Evolutionary conservation across 208 protist genomes (phyloP), one percentile per base, ranked within the genome.

Genomic region (Porcisia hertigi): DNA sequence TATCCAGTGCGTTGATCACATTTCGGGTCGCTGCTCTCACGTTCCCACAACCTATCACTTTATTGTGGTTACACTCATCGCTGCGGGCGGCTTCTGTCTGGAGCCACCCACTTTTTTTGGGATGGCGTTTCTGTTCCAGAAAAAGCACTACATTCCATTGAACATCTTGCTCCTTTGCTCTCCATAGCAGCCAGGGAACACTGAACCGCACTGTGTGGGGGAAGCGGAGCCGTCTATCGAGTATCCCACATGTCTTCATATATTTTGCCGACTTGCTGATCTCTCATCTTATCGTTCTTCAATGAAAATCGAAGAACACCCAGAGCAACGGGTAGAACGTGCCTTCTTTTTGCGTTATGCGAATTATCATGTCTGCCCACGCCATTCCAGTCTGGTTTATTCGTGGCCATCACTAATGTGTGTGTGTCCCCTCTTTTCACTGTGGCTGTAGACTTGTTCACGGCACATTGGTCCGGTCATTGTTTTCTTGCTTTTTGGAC

Each of bases 71-170:
- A 83, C 83, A 9, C 30, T 90, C 12, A 77, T 86, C 39, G 80
- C 18, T 88, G 83, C 52, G 83, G 83, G 5, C 79, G 86, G 7
- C 80, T 88, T 49, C 25, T 90, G 0, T 87, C 81, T 18, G 83
- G 77, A 12, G 77, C 80, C 23, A 89, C 86, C 23, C 77, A 80
- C 11, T 90, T 88, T 74, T 90, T 80, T 58, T n/a, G 86, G 86
- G 3, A 88, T 90, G 83, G 83, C 83, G 34, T 41, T 83, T 65
- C 36, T 90, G 14, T 76, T 86, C 11, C 67, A 79, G 53, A 76
- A 60, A 60, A 60, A 12, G 57, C 57, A 39, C 25, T 11, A 39
- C 57, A 1, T 36, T 60, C 57, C n/a, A 34, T 60, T 11, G 57
- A 9, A 34, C n/a, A 58, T 20, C 54, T 6, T 18, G 54, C 57